Conservation (phyloP, 176 grass and related monocot genomes). For the Chloris gayana region DNA sequence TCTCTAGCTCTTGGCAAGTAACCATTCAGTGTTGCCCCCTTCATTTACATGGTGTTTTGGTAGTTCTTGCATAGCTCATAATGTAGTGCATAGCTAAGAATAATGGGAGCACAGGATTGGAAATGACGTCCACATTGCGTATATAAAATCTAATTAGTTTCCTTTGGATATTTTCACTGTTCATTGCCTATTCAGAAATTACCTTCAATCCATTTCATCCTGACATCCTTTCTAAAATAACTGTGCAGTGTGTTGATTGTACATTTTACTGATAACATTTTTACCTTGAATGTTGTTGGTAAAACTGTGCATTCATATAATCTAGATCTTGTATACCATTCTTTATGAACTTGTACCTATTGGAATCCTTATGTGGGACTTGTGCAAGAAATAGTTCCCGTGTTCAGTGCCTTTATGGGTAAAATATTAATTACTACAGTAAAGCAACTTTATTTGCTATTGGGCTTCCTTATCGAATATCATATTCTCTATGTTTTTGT, state of each 20-base stretch:
- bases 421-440: slow-evolving; percentile 9
- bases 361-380: background rate
- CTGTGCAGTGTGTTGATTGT: slow-evolving; percentile 1
- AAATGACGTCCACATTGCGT: background rate
- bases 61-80: slow-evolving; percentile 15
- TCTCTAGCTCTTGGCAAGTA: slow-evolving; percentile 81
- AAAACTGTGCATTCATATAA: slow-evolving; percentile 20
- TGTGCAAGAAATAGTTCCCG: slow-evolving; percentile 3
- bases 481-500: too few relatives aligned
- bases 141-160: slow-evolving; percentile 24
- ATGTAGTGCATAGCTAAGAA: slow-evolving; percentile 18
- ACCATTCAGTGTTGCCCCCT: slow-evolving; percentile 19
- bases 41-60: slow-evolving; percentile 19
- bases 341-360: slow-evolving; percentile 16
- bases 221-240: background rate
- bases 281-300: slow-evolving; percentile 18
- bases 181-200: background rate
- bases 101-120: slow-evolving; percentile 21
- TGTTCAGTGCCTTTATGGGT: background rate
- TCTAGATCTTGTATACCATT: slow-evolving; percentile 24
- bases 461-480: background rate
- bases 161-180: background rate
- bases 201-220: too few relatives aligned
- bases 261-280: background rate
- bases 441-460: background rate